A percentile compares a stretch with the other conserved stretches of the same genome.
phyloP scores from a whole-genome alignment of 306 rosid species.

The Biancaea sappan region DNA sequence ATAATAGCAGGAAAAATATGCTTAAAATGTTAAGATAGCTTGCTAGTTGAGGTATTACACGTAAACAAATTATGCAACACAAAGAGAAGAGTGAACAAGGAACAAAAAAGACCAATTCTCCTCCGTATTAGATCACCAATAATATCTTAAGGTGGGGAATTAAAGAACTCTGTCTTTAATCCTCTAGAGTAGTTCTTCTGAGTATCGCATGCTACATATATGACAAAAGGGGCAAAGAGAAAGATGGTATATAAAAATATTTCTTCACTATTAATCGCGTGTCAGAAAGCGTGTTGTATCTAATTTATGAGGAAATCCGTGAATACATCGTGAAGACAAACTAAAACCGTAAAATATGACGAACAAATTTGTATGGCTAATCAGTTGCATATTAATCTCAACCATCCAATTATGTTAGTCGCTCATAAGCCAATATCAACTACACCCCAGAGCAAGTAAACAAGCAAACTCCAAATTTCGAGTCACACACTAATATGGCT shows the following conservation, averaged over 20 bases:
- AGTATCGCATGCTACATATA: not conserved
- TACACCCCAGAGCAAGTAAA: conserved; percentile 22
- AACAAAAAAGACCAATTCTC: conserved; percentile 14
- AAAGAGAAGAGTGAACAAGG: conserved; percentile 23
- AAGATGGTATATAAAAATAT: not conserved
- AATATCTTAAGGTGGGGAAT: conserved; percentile 5
- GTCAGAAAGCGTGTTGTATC: conserved; percentile 18
- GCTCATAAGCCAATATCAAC: conserved; percentile 23
- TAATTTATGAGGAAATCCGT: conserved; percentile 14
- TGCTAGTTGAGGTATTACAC: conserved; percentile 12
- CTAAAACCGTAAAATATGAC: conserved; percentile 1
- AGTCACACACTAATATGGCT: too few species aligned
- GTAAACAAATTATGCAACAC: conserved; percentile 4
- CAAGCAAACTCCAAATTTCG: conserved; percentile 27
- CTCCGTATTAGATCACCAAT: not conserved
- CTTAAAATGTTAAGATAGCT: not conserved
- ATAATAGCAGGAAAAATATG: conserved; percentile 15
- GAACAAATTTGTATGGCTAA: conserved; percentile 10
- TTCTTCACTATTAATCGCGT: not conserved
- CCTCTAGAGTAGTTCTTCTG: conserved; percentile 20
- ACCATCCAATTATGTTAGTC: not conserved
- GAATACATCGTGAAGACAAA: conserved; percentile 4
- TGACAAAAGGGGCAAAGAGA: not conserved
- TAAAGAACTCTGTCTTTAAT: conserved; percentile 6
- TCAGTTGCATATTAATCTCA: not conserved